A percentile compares a stretch with the other conserved stretches of the same genome.
phyloP scores from a whole-genome alignment of 768 basidiomycete species.

The Leucocoprinus birnbaumii region DNA sequence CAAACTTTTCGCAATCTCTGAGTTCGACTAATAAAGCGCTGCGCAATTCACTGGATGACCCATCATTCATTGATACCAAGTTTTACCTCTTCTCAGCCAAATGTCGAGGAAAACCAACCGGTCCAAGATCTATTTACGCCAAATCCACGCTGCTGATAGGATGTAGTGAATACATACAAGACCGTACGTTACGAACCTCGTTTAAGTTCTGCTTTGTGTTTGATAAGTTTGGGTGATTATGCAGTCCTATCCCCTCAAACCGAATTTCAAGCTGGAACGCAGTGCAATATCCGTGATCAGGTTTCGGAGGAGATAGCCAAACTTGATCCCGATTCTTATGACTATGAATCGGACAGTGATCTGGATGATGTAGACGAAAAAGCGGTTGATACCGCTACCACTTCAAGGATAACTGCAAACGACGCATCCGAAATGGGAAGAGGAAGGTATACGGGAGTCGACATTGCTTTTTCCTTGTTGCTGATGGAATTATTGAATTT shows the following conservation, averaged over 20 bases:
- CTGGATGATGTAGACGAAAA: conserved; percentile 1
- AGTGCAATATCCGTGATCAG: not conserved
- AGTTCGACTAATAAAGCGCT: not conserved
- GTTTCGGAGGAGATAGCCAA: conserved; percentile 1
- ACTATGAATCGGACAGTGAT: conserved; percentile 13
- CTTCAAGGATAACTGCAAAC: no score
- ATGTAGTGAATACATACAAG: not conserved
- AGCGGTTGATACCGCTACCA: no score
- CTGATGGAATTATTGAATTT: no score
- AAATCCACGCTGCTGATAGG: conserved; percentile 6
- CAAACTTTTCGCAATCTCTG: not conserved
- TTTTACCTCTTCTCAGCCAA: conserved; percentile 12
- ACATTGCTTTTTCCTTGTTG: no score
- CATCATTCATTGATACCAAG: conserved; percentile 11
- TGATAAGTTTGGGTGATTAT: no score
- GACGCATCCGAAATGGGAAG: no score
- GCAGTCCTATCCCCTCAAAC: conserved; percentile 4
- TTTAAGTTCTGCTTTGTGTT: not conserved
- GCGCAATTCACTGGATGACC: conserved; percentile 1
- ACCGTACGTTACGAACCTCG: not conserved
- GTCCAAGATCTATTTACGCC: conserved; percentile 5
- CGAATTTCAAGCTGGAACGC: not conserved
- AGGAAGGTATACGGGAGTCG: not conserved
- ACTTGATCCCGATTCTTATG: conserved; percentile 1
- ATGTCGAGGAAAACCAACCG: not conserved